These are phyloP conservation scores for Cladobotryum mycophilum DNA, from an alignment of 2,329 filamentous ascomycete species.

Conservation along the genomic window DNA sequence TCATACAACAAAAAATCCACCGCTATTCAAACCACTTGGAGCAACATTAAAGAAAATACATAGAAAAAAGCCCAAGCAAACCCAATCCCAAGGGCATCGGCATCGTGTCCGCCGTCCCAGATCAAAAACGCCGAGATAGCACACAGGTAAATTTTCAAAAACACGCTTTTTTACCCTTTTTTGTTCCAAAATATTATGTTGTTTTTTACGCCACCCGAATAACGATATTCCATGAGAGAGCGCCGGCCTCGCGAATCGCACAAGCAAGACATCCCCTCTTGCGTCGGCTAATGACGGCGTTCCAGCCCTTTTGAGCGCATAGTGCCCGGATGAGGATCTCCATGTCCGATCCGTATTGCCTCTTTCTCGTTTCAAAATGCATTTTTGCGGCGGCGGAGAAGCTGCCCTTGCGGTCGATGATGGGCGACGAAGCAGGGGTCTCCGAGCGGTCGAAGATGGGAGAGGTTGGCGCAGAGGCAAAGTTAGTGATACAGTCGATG, in stretches of 20 bases:
- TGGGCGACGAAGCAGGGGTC: constrained; percentile 22
- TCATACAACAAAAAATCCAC: constrained; percentile 8
- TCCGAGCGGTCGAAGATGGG: constrained; percentile 36
- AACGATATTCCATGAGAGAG: constrained; percentile 63
- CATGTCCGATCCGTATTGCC: constrained; percentile 57
- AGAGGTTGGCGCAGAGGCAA: constrained; percentile 41
- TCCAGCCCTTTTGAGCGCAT: constrained; percentile 68
- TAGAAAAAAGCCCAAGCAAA: not conserved
- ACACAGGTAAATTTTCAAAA: too few species aligned
- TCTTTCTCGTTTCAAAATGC: constrained; percentile 49
- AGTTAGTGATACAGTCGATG: constrained; percentile 57
- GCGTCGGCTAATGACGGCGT: constrained; percentile 62
- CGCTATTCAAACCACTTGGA: constrained; percentile 1
- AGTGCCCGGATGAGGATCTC: constrained; percentile 66
- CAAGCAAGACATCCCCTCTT: constrained; percentile 66
- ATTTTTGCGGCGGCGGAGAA: constrained; percentile 44
- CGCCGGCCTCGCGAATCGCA: constrained; percentile 67
- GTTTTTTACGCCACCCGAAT: constrained; percentile 46
- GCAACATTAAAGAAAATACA: not conserved
- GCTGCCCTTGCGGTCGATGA: constrained; percentile 29
- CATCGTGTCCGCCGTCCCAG: not conserved
- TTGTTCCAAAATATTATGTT: not conserved
- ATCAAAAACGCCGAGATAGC: not conserved
- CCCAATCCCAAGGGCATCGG: constrained; percentile 1
- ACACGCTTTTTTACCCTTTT: too few species aligned